Evolutionary conservation across 2,329 filamentous ascomycete species (phyloP), one percentile per base, ranked within the genome.

Genomic region (Elsinoe fawcettii): DNA sequence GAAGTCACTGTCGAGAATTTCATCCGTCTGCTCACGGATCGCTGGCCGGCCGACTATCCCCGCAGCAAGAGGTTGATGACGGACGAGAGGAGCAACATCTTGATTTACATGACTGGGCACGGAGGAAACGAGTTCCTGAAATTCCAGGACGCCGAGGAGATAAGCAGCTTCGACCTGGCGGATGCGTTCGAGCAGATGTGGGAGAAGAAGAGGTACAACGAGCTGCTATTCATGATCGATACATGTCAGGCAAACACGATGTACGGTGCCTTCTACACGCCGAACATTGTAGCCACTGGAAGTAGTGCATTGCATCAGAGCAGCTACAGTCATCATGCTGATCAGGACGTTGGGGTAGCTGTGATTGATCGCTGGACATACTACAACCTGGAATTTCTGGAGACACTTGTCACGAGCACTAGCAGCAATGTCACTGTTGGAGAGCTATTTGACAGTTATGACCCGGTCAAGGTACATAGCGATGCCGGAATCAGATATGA

Each of bases 141-240:
- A 71, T 99, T 99, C 67, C 93, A 99, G 72, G 93, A 99, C 66
- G 89, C 90, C 5, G 93, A 99, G 71, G 93, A 99, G 74, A 97
- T 99, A 63, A 91, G 90, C 57, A 90, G 90, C 0, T 96, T 95
- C 70, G 93, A 99, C 74, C 77, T 99, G 58, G 93, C 95, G 4
- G 90, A 99, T 72, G 93, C 93, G 0, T 97, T 99, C 70, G 90
- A 95, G 73, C 92, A 99, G 77, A 99, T 99, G 93, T 96, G 91
- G 88, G 93, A 99, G 80, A 99, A 99, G 83, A 95, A 95, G 77
- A 86, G 93, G 77, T 85, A 71, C n/a, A 89, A 97, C 71, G 93
- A 99, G 73, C 85, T 99, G 64, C 82, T 99, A 58, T 99, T 99
- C 78, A 99, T 99, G 93, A 99, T 99, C 73, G 93, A 99, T 72